These are phyloP conservation scores for Candida arabinofermentans DNA, from an alignment of 805 yeast genomes.

Conservation along the genomic window DNA sequence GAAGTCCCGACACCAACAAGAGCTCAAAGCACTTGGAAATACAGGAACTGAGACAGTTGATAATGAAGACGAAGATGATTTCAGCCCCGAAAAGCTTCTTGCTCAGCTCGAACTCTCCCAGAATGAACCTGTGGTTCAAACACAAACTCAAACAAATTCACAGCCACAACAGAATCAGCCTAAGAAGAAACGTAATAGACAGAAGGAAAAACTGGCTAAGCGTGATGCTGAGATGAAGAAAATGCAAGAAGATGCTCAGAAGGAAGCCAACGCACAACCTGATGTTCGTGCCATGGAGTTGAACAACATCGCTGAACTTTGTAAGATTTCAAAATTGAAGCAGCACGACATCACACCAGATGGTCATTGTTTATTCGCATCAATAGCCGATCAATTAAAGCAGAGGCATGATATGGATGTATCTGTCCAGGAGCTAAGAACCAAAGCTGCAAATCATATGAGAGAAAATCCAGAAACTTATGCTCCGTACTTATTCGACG, in stretches of 20 bases:
- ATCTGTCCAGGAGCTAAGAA: conserved; percentile 53
- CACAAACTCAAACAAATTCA: conserved; percentile 4
- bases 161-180: background rate
- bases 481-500: conserved; percentile 81
- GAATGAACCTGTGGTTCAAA: conserved; percentile 21
- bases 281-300: conserved; percentile 71
- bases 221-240: conserved; percentile 66
- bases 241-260: conserved; percentile 61
- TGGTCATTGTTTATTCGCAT: conserved; percentile 90
- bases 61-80: conserved; percentile 35
- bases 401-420: conserved; percentile 42
- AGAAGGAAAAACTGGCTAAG: conserved; percentile 75
- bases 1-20: conserved; percentile 50
- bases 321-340: conserved; percentile 43
- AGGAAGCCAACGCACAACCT: conserved; percentile 63
- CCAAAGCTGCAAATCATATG: conserved; percentile 63
- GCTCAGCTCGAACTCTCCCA: conserved; percentile 49
- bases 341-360: conserved; percentile 80
- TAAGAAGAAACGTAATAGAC: conserved; percentile 65
- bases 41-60: conserved; percentile 13
- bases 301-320: conserved; percentile 54
- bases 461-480: conserved; percentile 62
- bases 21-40: conserved; percentile 33
- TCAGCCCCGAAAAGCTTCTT: conserved; percentile 65
- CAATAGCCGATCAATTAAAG: conserved; percentile 73